Evolutionary conservation across 306 rosid species (phyloP), one percentile per base, ranked within the genome.

Genomic region (Castanea crenata): DNA sequence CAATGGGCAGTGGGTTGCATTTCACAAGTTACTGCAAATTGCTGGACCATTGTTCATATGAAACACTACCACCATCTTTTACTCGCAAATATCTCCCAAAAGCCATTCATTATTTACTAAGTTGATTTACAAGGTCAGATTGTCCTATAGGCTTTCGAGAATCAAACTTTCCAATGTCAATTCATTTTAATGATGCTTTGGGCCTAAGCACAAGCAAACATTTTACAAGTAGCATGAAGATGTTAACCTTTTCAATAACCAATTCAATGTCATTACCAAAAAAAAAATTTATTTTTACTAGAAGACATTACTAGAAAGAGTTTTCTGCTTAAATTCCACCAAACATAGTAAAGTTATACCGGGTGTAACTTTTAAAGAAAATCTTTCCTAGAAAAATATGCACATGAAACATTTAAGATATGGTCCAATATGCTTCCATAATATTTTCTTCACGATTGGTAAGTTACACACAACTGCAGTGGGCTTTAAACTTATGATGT

Each of bases 1-100:
- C n/a, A 74, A 38, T 16, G 46, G 76, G 18, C 57, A 79, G 52
- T 9, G 8, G 20, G 23, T 58, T 46, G 64, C 49, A 69, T 59
- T 68, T 57, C 52, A 64, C 20, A 78, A 71, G 70, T 51, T 25
- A 46, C 23, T 71, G 31, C 75, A 62, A 44, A 69, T 73, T 38
- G 34, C 62, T 68, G 20, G 38, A 61, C 51, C 41, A 73, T 54
- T 62, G 10, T 63, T 67, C 29, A 27, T 62, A 64, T n/a, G 67
- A 67, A 71, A 81, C 63, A 62, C 59, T 14, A 74, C 83, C 35
- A 74, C 81, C 35, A 23, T 3, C 14, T 16, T 32, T 52, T 21
- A 18, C 52, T 27, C 14, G 3, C 23, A 20, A 49, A 78, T 41
- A 12, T 4, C 34, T 12, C 34, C 68, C 35, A 23, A 23, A 11